Evolutionary conservation across 164 flowering plant genomes (phyloP).

Genomic region (Nymphaea colorata): DNA sequence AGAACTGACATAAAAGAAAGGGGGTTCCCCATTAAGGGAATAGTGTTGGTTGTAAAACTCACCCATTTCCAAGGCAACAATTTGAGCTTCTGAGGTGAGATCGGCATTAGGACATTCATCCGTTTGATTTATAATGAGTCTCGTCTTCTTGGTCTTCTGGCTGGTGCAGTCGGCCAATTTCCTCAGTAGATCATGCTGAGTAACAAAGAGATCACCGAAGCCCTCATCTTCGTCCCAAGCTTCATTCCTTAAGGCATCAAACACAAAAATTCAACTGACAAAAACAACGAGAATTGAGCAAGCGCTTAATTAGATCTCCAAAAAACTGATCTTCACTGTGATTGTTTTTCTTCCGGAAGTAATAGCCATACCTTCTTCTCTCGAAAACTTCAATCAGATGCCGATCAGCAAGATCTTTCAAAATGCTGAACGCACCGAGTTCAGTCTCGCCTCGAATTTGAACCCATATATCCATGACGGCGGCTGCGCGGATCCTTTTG

Average conservation of each 20-base stretch:
- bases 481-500: constrained; percentile 28
- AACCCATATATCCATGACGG: constrained; percentile 44
- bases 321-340: neutral
- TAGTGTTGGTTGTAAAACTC: neutral
- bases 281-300: no score
- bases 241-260: constrained; percentile 19
- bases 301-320: neutral
- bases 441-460: constrained; percentile 8
- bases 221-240: constrained; percentile 51
- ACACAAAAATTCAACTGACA: neutral
- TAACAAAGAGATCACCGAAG: constrained; percentile 47
- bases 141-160: constrained; percentile 24
- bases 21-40: neutral
- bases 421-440: constrained; percentile 5
- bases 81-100: constrained; percentile 45
- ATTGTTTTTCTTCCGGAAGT: no score
- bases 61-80: constrained; percentile 78
- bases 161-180: constrained; percentile 60
- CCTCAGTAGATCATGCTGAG: constrained; percentile 69
- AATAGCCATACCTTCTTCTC: constrained; percentile 31
- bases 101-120: constrained; percentile 44
- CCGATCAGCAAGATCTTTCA: constrained; percentile 8
- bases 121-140: constrained; percentile 60
- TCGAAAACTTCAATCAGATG: constrained; percentile 13
- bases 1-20: neutral